Base-by-base conservation (phyloP, 495 filamentous ascomycete species). In the Aspergillus sparsus region DNA sequence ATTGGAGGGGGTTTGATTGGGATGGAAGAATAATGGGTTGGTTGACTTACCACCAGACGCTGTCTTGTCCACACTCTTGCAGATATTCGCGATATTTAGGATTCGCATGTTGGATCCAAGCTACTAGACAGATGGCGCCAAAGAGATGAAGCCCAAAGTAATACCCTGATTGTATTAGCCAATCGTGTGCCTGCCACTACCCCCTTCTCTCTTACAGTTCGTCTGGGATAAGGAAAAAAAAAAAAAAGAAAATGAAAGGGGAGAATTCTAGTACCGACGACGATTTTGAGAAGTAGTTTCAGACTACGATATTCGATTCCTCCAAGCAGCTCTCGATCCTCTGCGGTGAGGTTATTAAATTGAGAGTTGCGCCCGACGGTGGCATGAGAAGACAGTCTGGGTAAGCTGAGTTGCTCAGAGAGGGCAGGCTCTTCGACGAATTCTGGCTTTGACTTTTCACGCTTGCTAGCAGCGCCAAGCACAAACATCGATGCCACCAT, bases 321-420 rank as follows among this genome's bases (percentile, higher is more conserved):
- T 7, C 85, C 85, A 11, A 88, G 66, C 52, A 77, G 76, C 56
- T 87, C 84, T 41, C 83, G 71, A 62, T 87, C 83, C 56, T 81
- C 77, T 32, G 77, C 76, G n/a, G 80, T 82, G 51, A 88, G 58
- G 59, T 90, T 88, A 11, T 89, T 74, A 58, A 96, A 94, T 5
- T 83, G 81, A 10, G 90, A 93, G 68, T 94, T 94, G 32, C 91
- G 79, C 16, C 89, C 90, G 27, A 92, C 64, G 0, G 90, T 93
- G 7, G 89, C 71, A 10, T 67, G 65, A 1, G 67, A 66, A 3
- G 67, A 73, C 7, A 73, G 63, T 12, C 59, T 55, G 1, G 71
- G 69, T 53, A 73, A 56, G 21, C 62, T 57, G 3, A 63, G 55
- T 7, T 65, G 46, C 37, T 63, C 64, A 8, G 52, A 60, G 7